A percentile compares a stretch with the other conserved stretches of the same genome.
Evolutionary conservation across 2,329 filamentous ascomycete genomes (phyloP).

Genomic region (Pleoardoris graminearum): DNA sequence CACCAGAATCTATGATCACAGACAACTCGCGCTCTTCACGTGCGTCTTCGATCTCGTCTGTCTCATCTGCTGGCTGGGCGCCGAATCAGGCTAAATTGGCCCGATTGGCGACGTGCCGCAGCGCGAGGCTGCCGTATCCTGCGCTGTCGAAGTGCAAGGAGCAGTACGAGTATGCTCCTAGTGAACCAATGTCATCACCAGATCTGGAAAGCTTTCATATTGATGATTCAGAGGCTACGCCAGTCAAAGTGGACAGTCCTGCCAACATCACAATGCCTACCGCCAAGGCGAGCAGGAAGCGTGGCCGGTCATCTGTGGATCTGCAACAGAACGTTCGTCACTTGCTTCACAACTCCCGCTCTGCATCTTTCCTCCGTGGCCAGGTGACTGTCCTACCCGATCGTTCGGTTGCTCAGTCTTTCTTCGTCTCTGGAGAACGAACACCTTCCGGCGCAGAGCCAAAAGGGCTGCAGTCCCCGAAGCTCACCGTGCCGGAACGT

Average conservation of each 20-base stretch:
- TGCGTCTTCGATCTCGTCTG: conserved; percentile 59
- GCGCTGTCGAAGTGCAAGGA: conserved; percentile 44
- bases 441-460: conserved; percentile 24
- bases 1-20: conserved; percentile 67
- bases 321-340: conserved; percentile 69
- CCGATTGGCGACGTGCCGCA: conserved; percentile 57
- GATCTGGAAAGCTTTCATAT: conserved; percentile 57
- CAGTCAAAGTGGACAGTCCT: conserved; percentile 34
- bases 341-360: conserved; percentile 54
- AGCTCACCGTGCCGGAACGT: conserved; percentile 46
- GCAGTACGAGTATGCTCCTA: conserved; percentile 38
- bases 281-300: conserved; percentile 53
- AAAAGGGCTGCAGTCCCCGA: conserved; percentile 47
- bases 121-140: conserved; percentile 50
- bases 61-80: conserved; percentile 57
- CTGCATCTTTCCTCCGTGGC: conserved; percentile 44
- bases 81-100: conserved; percentile 55
- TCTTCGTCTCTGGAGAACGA: conserved; percentile 29
- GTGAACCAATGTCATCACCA: conserved; percentile 45
- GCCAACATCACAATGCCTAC: conserved; percentile 18
- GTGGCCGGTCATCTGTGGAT: conserved; percentile 65
- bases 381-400: conserved; percentile 41
- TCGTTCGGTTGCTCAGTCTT: conserved; percentile 41
- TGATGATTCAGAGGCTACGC: conserved; percentile 40
- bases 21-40: conserved; percentile 61